Conservation (phyloP, 768 basidiomycete species). For the Thelephora ganbajun region DNA sequence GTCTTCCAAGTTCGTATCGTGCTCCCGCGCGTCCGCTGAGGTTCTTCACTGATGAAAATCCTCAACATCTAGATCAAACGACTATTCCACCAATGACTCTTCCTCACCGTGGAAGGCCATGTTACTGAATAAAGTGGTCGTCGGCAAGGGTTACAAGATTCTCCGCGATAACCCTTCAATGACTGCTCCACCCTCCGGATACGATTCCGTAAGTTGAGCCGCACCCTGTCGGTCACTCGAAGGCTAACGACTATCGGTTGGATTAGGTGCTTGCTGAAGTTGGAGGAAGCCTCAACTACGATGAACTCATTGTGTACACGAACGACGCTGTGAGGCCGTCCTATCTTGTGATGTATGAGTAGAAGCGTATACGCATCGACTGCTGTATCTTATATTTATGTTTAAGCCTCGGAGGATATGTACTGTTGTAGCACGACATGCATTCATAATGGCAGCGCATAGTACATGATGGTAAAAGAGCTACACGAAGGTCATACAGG, state of each 20-base stretch:
- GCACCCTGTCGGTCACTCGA: background rate
- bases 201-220: slow-evolving; percentile 43
- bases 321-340: slow-evolving; percentile 64
- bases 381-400: too few species aligned
- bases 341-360: slow-evolving; percentile 55
- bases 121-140: slow-evolving; percentile 61
- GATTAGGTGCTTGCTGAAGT: slow-evolving; percentile 51
- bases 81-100: slow-evolving; percentile 46
- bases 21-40: background rate
- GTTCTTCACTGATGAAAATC: background rate
- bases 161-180: slow-evolving; percentile 39
- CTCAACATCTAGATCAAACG: slow-evolving; percentile 34
- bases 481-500: too few species aligned
- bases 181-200: slow-evolving; percentile 45
- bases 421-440: too few species aligned
- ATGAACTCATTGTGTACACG: slow-evolving; percentile 55
- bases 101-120: slow-evolving; percentile 43
- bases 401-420: too few species aligned
- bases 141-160: slow-evolving; percentile 57
- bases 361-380: background rate
- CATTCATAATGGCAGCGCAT: too few species aligned
- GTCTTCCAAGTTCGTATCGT: slow-evolving; percentile 44
- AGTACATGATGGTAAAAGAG: too few species aligned
- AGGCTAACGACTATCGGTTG: background rate
- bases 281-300: slow-evolving; percentile 54